phyloP scores from a whole-genome alignment of 768 basidiomycete genomes.

The Podaxis carcinomalis region DNA sequence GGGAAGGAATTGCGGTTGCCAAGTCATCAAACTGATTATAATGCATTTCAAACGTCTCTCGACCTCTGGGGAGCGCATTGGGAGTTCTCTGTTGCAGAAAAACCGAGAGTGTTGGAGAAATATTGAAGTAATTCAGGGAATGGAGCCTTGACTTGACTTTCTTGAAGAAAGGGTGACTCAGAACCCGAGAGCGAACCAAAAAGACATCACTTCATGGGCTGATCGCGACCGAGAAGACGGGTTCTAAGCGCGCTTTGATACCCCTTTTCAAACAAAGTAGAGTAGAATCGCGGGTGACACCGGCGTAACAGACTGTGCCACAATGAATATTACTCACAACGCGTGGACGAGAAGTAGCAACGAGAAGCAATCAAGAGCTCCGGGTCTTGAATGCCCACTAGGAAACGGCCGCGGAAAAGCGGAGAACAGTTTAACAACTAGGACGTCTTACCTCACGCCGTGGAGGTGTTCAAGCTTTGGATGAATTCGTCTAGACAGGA shows the following conservation, averaged over 20 bases:
- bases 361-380: neutral
- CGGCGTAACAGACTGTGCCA: neutral
- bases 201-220: neutral
- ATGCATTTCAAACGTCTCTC: neutral
- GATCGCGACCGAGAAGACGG: neutral
- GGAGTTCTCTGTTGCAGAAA: neutral
- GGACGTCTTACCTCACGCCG: neutral
- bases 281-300: neutral
- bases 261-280: neutral
- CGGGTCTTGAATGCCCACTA: neutral
- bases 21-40: neutral
- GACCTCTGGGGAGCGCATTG: neutral
- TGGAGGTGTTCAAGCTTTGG: neutral
- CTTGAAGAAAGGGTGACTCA: neutral
- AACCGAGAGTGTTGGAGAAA: neutral
- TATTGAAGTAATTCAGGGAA: neutral
- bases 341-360: neutral
- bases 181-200: neutral
- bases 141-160: neutral
- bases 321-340: neutral
- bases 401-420: neutral
- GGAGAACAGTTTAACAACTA: neutral
- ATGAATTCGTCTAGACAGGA: neutral
- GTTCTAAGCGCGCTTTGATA: neutral
- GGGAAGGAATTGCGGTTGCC: neutral